Base-by-base conservation (phyloP, 148 eudicot genomes). In the Rhododendron mucronatum region DNA sequence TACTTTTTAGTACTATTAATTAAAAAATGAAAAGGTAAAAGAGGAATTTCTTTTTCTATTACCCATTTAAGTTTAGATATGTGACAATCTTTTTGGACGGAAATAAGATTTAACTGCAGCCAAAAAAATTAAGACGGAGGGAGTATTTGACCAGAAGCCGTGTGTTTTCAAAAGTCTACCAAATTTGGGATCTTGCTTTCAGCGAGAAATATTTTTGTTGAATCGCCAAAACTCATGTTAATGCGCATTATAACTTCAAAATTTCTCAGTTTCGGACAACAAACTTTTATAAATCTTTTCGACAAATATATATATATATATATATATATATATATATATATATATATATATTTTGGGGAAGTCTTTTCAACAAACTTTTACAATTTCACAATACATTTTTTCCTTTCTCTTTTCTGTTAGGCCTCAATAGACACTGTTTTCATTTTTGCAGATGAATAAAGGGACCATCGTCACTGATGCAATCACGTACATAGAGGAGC, bases 381-480 rank as follows among this genome's bases (percentile, higher is more conserved):
- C 5, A 55, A 55, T 23, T 63, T 21, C 75, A 10, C 15, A 28
- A 18, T 2, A 3, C 28, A 33, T 55, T 53, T 35, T 33, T 16
- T 83, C 12, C 7, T 78, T 53, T 3, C 35, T 16, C 35, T 5
- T 71, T 7, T 65, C 26, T 61, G 2, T 28, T 21, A 69, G 18
- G 30, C 0, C 35, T 33, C 20, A 71, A 5, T 26, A 35, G 63
- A 20, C 13, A 48, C 41, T 76, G 51, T 16, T 55, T 69, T 41
- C n/a, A 30, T 57, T 59, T 13, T 81, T 87, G 13, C 87, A 96
- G 98, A 94, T 96, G 97, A 96, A 87, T 26, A 96, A 95, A 85
- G 95, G 90, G 9, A 91, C 91, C 15, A 96, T 95, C 30, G 89
- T 95, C 28, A 90, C 85, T 1, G 99, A 96, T 87, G 98, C 99